Percentiles rank a stretch among this genome's conserved stretches.
phyloP scores from a whole-genome alignment of 1,139 yeast genomes.

The Pichia sp. region DNA sequence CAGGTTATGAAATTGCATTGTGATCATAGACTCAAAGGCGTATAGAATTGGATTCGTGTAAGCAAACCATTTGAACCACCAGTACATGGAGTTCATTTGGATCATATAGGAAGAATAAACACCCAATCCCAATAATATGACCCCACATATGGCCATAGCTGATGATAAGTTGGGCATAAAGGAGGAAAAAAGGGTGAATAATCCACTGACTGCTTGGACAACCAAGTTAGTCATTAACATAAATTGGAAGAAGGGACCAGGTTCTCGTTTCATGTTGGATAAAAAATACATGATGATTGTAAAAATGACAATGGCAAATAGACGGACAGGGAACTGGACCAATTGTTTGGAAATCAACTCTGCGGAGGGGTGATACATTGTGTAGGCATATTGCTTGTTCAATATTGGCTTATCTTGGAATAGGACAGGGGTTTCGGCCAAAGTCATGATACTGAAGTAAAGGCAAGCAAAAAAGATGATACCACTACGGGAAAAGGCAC shows the following conservation, averaged over 20 bases:
- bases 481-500: slow-evolving; percentile 39
- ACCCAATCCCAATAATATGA: slow-evolving; percentile 41
- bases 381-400: slow-evolving; percentile 41
- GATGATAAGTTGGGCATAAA: slow-evolving; percentile 43
- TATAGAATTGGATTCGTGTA: slow-evolving; percentile 53
- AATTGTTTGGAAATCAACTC: slow-evolving; percentile 42
- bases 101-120: slow-evolving; percentile 55
- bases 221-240: slow-evolving; percentile 41
- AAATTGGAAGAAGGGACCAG: slow-evolving; percentile 43
- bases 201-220: slow-evolving; percentile 37
- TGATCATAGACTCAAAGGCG: slow-evolving; percentile 52
- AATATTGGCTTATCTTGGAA: slow-evolving; percentile 43
- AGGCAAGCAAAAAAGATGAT: slow-evolving; percentile 42
- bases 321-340: slow-evolving; percentile 38
- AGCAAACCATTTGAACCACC: slow-evolving; percentile 62
- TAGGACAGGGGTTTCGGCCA: slow-evolving; percentile 40
- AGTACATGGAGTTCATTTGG: slow-evolving; percentile 55
- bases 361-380: slow-evolving; percentile 45
- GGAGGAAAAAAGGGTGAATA: slow-evolving; percentile 49
- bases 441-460: slow-evolving; percentile 40
- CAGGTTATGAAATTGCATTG: slow-evolving; percentile 52
- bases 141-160: slow-evolving; percentile 52
- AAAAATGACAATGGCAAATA: slow-evolving; percentile 34
- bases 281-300: slow-evolving; percentile 39
- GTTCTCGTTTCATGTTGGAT: slow-evolving; percentile 39